These are phyloP conservation scores for Tricholoma bakamatsutake DNA, from an alignment of 768 basidiomycete genomes.

Conservation along the genomic window DNA sequence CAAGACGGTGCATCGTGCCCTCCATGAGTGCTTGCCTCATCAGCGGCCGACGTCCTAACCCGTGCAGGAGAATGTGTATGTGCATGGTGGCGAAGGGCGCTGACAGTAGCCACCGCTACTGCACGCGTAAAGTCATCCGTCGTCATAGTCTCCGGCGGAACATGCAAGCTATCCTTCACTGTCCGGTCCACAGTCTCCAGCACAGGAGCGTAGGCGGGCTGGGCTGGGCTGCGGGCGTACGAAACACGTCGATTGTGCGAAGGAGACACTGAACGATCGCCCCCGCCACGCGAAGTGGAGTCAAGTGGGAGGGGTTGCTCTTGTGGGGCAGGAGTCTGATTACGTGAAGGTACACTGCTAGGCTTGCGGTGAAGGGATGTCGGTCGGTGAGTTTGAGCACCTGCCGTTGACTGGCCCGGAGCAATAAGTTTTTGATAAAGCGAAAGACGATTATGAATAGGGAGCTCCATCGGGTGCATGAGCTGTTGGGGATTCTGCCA, in stretches of 20 bases:
- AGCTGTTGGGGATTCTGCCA: constrained; percentile 97
- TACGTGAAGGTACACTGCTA: constrained; percentile 23
- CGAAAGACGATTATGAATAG: constrained; percentile 50
- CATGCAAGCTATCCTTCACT: constrained; percentile 53
- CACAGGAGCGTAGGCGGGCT: constrained; percentile 50
- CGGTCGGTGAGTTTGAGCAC: constrained; percentile 20
- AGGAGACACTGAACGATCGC: constrained; percentile 32
- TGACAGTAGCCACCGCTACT: constrained; percentile 91
- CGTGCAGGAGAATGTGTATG: constrained; percentile 43
- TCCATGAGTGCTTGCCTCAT: constrained; percentile 47
- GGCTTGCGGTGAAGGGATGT: constrained; percentile 39
- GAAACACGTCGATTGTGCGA: constrained; percentile 45
- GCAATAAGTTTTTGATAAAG: constrained; percentile 57
- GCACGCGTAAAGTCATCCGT: constrained; percentile 90
- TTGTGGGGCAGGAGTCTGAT: constrained; percentile 20
- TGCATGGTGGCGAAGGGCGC: constrained; percentile 78
- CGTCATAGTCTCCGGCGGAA: constrained; percentile 67
- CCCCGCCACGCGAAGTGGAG: constrained; percentile 5
- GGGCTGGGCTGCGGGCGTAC: constrained; percentile 36
- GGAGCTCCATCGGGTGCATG: constrained; percentile 59
- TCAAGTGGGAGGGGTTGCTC: constrained; percentile 8
- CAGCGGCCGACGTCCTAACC: constrained; percentile 34
- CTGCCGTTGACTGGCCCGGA: constrained; percentile 18
- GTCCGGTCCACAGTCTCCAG: constrained; percentile 76
- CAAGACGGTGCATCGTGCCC: constrained; percentile 96